Evolutionary conservation across 2,329 filamentous ascomycete genomes (phyloP).

Genomic region (Aspergillus caelatus): DNA sequence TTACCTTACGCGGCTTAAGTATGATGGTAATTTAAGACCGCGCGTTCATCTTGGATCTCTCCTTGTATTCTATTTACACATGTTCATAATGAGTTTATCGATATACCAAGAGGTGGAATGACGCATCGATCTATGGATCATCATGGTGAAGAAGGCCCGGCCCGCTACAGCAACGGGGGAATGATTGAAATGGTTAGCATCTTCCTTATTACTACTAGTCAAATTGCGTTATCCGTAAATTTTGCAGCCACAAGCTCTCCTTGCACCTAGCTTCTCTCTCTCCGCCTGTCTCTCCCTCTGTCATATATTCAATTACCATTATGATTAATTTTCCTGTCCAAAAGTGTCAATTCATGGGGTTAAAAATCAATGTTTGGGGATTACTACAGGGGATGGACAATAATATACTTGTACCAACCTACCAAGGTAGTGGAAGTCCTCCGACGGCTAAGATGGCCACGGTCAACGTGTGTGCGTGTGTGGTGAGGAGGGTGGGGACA

Average conservation of each 20-base stretch:
- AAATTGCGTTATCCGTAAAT: neutral
- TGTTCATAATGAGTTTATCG: neutral
- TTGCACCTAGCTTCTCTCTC: neutral
- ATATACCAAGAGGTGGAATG: neutral
- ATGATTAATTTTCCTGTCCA: no score
- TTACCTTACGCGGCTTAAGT: no score
- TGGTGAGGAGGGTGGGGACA: neutral
- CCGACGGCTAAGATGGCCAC: neutral
- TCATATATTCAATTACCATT: no score
- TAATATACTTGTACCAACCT: neutral
- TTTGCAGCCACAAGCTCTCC: neutral
- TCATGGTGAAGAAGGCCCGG: slow-evolving; percentile 18
- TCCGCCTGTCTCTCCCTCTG: neutral
- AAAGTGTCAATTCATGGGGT: neutral
- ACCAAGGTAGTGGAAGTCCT: neutral
- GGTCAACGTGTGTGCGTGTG: no score
- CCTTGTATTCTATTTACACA: no score
- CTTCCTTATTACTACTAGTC: neutral
- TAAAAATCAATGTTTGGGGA: neutral
- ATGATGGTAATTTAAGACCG: no score
- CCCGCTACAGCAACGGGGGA: slow-evolving; percentile 14
- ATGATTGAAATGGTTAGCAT: neutral
- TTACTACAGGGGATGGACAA: neutral
- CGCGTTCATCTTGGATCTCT: neutral
- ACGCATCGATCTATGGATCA: slow-evolving; percentile 3